phyloP scores from a whole-genome alignment of 2,329 filamentous ascomycete genomes.

The Penicillium sp. region DNA sequence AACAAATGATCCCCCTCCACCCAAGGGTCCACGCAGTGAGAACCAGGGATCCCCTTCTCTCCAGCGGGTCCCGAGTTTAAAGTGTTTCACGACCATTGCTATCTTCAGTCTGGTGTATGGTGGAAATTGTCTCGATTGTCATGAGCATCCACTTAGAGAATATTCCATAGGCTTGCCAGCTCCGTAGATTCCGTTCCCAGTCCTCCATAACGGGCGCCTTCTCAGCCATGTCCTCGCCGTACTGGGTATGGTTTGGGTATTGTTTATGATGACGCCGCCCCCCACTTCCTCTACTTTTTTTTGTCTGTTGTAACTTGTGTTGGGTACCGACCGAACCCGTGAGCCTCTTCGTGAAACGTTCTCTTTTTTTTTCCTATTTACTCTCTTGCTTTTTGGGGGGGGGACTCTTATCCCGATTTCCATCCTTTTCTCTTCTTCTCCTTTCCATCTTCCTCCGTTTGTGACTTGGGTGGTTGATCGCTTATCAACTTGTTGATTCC shows the following conservation, averaged over 20 bases:
- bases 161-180: background rate
- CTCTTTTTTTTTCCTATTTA: conserved; percentile 4
- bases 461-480: background rate
- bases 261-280: conserved; percentile 17
- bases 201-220: background rate
- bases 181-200: background rate
- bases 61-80: conserved; percentile 24
- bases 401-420: conserved; percentile 3
- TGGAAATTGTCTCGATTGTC: background rate
- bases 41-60: conserved; percentile 16
- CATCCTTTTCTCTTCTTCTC: conserved; percentile 1
- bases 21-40: background rate
- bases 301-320: conserved; percentile 6
- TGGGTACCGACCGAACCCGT: conserved; percentile 22
- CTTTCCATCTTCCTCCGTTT: background rate
- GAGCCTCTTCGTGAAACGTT: conserved; percentile 25
- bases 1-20: background rate
- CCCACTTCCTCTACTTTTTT: conserved; percentile 12
- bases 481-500: background rate
- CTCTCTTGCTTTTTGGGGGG: background rate
- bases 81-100: background rate
- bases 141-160: background rate
- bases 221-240: background rate
- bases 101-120: background rate
- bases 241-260: background rate